Conservation (phyloP, 164 flowering plant genomes). For the Berberis thunbergii region DNA sequence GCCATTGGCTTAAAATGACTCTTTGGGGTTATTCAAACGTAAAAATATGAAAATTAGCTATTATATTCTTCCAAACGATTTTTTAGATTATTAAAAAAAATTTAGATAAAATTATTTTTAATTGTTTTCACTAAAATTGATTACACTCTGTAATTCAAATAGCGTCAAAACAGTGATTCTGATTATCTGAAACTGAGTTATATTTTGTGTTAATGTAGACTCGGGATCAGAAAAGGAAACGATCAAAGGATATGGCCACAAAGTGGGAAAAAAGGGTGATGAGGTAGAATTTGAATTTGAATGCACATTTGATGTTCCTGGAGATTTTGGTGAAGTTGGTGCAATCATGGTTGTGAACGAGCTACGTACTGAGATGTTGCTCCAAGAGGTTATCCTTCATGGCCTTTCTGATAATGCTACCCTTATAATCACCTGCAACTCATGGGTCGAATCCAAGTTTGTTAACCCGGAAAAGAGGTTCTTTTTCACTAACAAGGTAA, state of each 20-base stretch:
- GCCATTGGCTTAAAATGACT: too few species aligned
- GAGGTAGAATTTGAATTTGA: constrained; percentile 35
- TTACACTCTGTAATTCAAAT: too few species aligned
- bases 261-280: background rate
- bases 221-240: constrained; percentile 25
- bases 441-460: constrained; percentile 55
- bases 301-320: constrained; percentile 24
- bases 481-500: constrained; percentile 58
- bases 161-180: background rate
- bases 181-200: background rate
- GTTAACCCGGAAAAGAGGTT: constrained; percentile 38
- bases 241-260: constrained; percentile 27
- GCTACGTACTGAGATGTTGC: constrained; percentile 46
- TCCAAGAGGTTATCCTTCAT: constrained; percentile 29
- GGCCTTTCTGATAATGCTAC: constrained; percentile 27
- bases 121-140: too few species aligned
- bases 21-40: too few species aligned
- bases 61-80: too few species aligned
- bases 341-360: constrained; percentile 49
- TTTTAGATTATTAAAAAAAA: too few species aligned
- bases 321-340: constrained; percentile 48
- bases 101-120: too few species aligned
- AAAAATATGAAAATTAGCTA: too few species aligned
- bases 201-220: background rate
- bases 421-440: constrained; percentile 24